Base-by-base conservation (phyloP, 257 asterid species). In the Perilla frutescens region DNA sequence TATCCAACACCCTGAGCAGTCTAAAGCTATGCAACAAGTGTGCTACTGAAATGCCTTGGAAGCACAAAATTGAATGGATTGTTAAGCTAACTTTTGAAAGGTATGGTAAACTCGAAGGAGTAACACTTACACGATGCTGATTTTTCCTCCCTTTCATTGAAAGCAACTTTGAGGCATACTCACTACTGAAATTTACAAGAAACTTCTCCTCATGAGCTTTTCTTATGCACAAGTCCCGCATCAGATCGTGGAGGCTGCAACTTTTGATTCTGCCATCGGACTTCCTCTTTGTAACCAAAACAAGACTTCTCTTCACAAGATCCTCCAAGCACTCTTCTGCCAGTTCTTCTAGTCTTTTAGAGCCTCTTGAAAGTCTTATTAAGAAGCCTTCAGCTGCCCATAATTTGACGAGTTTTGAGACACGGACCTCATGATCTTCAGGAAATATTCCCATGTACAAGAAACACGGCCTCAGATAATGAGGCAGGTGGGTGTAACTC, bases 281-380 rank as follows among this genome's bases (percentile, higher is more conserved):
- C 44, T 69, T 69, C 56, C 56, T 41, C 1, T 13, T 53, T 0
- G 31, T 20, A 4, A 69, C 43, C 32, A 39, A 40, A 9, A 55
- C 74, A 40, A 69, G 65, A 41, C 13, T 69, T 29, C 74, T 55
- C 56, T 56, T 29, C 1, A 43, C 65, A 0, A 55, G 56, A 26
- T 69, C 54, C 31, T 70, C 57, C 45, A 69, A 10, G 20, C 34
- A 69, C 74, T 20, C 74, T 14, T 54, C 36, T 8, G 13, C 60
- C 5, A 6, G 36, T n/a, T 39, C 50, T 62, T 62, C 67, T 1
- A n/a, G 0, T 7, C 36, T 6, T 14, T 39, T 37, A 2, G 60
- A 54, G 0, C 6, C 34, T 6, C 7, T 5, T 11, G 41, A 8
- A 54, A 1, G 12, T 12, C 29, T 55, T 29, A 56, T 55, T 29